Evolutionary conservation across 768 basidiomycete species (phyloP).

Genomic region (Auricularia heimuer): DNA sequence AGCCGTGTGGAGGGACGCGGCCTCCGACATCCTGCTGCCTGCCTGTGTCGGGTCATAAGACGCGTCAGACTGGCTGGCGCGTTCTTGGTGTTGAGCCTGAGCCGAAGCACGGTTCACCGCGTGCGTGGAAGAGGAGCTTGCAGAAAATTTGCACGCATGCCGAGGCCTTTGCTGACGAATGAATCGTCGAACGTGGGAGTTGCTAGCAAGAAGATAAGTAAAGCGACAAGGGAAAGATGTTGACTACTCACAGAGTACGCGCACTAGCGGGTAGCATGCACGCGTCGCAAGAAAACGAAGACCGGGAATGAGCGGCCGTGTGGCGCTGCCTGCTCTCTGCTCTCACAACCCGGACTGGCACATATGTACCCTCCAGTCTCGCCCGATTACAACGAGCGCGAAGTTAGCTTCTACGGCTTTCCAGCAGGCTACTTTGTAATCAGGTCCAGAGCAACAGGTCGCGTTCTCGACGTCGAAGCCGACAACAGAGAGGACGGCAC

Average conservation of each 20-base stretch:
- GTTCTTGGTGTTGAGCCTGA: neutral
- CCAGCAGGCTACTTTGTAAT: slow-evolving; percentile 56
- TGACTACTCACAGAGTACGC: neutral
- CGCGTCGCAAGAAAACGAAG: neutral
- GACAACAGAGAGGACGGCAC: slow-evolving; percentile 51
- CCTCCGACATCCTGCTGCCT: neutral
- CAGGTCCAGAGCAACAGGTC: slow-evolving; percentile 41
- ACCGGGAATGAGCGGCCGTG: neutral
- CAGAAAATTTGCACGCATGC: neutral
- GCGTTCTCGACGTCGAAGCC: slow-evolving; percentile 46
- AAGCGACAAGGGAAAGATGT: neutral
- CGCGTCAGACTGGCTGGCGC: neutral
- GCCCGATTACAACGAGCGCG: neutral
- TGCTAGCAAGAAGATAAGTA: neutral
- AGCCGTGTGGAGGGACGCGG: too few relatives aligned
- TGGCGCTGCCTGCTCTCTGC: neutral
- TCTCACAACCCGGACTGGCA: neutral
- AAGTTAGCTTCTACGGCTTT: slow-evolving; percentile 11
- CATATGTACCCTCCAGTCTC: neutral
- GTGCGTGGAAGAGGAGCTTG: neutral
- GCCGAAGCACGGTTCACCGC: neutral
- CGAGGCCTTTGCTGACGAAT: neutral
- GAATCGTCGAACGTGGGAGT: neutral
- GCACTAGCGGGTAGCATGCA: neutral
- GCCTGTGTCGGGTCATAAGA: neutral